A percentile compares a stretch with the other conserved stretches of the same genome.
Conservation (phyloP, 345 rosid species). For the Eucalyptus marginata region DNA sequence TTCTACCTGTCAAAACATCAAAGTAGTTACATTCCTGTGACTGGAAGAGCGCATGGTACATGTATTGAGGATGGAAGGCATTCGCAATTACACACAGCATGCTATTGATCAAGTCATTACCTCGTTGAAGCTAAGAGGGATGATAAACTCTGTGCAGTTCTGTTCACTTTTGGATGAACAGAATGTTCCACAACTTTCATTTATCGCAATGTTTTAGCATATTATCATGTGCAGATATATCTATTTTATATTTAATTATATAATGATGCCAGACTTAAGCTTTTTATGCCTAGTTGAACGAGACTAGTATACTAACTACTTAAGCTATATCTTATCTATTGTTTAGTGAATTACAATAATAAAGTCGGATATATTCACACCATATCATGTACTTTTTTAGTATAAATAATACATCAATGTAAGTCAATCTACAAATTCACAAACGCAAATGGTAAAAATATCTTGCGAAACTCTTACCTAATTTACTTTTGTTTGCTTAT, state of each 20-base stretch:
- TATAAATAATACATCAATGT: no score
- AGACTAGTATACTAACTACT: background rate
- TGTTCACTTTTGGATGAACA: background rate
- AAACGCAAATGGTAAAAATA: accelerated
- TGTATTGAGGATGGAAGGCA: background rate
- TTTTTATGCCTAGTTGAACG: background rate
- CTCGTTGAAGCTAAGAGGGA: background rate
- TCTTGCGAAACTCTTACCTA: no score
- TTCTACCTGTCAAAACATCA: background rate
- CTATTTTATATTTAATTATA: background rate
- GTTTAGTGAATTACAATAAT: accelerated
- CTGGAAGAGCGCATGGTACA: background rate
- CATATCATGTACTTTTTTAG: accelerated
- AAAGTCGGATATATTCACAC: accelerated
- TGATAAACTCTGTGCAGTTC: background rate
- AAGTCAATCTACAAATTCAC: no score
- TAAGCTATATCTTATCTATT: accelerated
- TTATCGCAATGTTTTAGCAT: background rate
- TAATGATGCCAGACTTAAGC: accelerated
- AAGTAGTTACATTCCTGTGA: background rate
- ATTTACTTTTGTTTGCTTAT: no score
- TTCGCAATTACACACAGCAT: background rate
- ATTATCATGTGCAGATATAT: background rate
- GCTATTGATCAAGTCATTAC: background rate
- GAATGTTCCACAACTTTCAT: background rate